phyloP scores from a whole-genome alignment of 257 asterid species.

The Hygrophila difformis region DNA sequence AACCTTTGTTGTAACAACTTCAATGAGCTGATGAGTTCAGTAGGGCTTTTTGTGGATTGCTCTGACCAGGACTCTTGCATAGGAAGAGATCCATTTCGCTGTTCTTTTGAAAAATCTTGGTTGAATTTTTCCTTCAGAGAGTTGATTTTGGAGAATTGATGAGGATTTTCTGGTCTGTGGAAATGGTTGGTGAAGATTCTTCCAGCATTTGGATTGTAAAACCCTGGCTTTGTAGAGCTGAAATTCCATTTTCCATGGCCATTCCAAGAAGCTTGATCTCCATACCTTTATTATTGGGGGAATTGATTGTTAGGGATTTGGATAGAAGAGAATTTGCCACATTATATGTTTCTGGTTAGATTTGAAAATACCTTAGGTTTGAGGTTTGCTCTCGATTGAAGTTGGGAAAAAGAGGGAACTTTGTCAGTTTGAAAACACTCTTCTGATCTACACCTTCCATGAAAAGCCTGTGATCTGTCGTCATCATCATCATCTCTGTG shows the following conservation, averaged over 20 bases:
- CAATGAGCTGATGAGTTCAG: slow-evolving; percentile 17
- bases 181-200: slow-evolving; percentile 24
- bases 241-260: slow-evolving; percentile 38
- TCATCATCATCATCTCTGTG: slow-evolving; percentile 35
- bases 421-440: slow-evolving; percentile 53
- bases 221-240: slow-evolving; percentile 22
- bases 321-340: too few species aligned
- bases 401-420: slow-evolving; percentile 53
- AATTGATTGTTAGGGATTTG: too few species aligned
- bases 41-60: slow-evolving; percentile 30
- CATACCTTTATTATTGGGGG: too few species aligned
- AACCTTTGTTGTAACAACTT: slow-evolving; percentile 2
- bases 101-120: slow-evolving; percentile 12
- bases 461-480: slow-evolving; percentile 30
- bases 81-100: slow-evolving; percentile 15
- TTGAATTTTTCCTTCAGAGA: slow-evolving; percentile 22
- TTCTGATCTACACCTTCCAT: slow-evolving; percentile 53
- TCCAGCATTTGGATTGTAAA: slow-evolving; percentile 18
- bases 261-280: slow-evolving; percentile 43
- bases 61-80: slow-evolving; percentile 18
- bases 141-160: slow-evolving; percentile 19
- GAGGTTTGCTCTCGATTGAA: slow-evolving; percentile 33
- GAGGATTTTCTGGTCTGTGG: slow-evolving; percentile 20
- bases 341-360: not conserved
- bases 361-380: slow-evolving; percentile 35